Conservation (phyloP, 2,329 filamentous ascomycete genomes). For the Colletotrichum acutatum region DNA sequence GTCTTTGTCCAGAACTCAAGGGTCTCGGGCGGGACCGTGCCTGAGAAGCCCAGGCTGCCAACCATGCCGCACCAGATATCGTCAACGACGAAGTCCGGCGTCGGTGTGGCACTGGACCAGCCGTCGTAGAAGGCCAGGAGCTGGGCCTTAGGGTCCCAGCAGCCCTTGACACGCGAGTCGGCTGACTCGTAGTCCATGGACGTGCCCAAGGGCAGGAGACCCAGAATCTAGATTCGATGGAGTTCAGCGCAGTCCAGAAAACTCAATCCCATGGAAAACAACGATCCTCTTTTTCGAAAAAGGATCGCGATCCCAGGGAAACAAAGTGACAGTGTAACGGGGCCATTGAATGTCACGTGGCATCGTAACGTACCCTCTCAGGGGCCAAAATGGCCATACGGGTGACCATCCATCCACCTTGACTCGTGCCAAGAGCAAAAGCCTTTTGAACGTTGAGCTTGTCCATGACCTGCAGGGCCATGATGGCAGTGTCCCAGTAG, state of each 20-base stretch:
- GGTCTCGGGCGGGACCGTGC: conserved; percentile 48
- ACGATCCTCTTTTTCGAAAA: neutral
- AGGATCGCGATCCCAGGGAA: neutral
- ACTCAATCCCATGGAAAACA: neutral
- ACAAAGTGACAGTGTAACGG: neutral
- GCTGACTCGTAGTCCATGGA: conserved; percentile 65
- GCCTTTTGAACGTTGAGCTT: conserved; percentile 58
- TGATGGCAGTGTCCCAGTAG: conserved; percentile 65
- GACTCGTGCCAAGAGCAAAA: conserved; percentile 62
- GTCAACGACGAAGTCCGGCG: conserved; percentile 59
- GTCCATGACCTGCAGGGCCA: conserved; percentile 67
- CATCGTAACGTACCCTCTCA: conserved; percentile 50
- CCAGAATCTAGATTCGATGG: conserved; percentile 51
- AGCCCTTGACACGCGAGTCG: conserved; percentile 55
- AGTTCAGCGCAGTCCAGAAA: neutral
- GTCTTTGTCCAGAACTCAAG: conserved; percentile 58
- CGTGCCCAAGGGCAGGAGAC: conserved; percentile 59
- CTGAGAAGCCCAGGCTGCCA: conserved; percentile 56
- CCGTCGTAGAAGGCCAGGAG: conserved; percentile 54
- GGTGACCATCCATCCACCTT: conserved; percentile 62
- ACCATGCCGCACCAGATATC: conserved; percentile 59
- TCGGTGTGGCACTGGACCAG: conserved; percentile 52
- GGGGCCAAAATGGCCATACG: conserved; percentile 64
- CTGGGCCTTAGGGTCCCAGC: conserved; percentile 59
- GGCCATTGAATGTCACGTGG: neutral